A percentile compares a stretch with the other conserved stretches of the same genome.
Evolutionary conservation across 768 basidiomycete species (phyloP).

Genomic region (Suillus spraguei): DNA sequence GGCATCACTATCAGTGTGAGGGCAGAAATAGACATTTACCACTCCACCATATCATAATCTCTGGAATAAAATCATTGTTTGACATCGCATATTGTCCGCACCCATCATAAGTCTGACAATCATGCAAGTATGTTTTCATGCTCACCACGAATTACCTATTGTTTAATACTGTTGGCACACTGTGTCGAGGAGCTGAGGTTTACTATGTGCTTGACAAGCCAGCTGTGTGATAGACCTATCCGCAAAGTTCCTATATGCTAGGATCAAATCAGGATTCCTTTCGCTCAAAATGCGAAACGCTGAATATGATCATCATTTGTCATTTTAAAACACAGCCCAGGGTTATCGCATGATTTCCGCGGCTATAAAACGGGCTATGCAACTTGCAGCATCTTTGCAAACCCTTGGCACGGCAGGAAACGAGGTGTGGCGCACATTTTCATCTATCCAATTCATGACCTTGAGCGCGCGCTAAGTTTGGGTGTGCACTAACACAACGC

Average conservation of each 20-base stretch:
- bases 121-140: not conserved
- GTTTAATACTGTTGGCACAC: not conserved
- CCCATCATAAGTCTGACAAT: not conserved
- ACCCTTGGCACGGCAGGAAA: not conserved
- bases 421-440: not conserved
- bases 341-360: not conserved
- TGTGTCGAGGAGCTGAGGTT: not conserved
- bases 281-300: not conserved
- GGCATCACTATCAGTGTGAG: not conserved
- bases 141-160: not conserved
- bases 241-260: not conserved
- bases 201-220: not conserved
- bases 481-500: not conserved
- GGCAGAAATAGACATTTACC: not conserved
- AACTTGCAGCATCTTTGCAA: not conserved
- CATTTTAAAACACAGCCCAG: not conserved
- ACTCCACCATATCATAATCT: not conserved
- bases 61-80: not conserved
- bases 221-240: not conserved
- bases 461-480: no score
- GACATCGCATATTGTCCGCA: not conserved
- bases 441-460: not conserved
- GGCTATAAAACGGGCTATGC: not conserved
- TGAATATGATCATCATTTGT: not conserved
- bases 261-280: constrained; percentile 1